phyloP scores from a whole-genome alignment of 192 early-diverging fungal species.

The Backusella luteola region DNA sequence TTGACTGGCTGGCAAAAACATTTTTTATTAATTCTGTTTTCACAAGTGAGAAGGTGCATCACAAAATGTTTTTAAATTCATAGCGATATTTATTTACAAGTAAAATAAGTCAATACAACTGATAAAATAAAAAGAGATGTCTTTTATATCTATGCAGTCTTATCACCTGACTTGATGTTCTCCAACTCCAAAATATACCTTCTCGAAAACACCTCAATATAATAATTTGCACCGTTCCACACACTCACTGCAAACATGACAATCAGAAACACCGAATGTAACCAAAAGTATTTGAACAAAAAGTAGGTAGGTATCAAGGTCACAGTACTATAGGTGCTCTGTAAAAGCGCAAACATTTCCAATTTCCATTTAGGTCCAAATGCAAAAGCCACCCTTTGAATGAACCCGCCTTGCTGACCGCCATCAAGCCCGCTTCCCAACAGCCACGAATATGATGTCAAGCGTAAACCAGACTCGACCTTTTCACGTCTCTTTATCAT shows the following conservation, averaged over 20 bases:
- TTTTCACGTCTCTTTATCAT: conserved; percentile 31
- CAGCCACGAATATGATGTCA: conserved; percentile 64
- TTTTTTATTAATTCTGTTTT: too few species aligned
- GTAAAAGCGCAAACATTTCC: conserved; percentile 59
- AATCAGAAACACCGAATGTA: conserved; percentile 55
- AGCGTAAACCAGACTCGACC: conserved; percentile 39
- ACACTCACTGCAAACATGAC: conserved; percentile 53
- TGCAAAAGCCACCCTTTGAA: conserved; percentile 42
- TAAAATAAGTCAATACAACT: too few species aligned
- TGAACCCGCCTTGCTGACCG: conserved; percentile 29
- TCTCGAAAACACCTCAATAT: conserved; percentile 68
- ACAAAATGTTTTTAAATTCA: too few species aligned
- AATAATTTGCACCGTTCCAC: conserved; percentile 68
- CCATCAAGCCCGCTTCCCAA: conserved; percentile 41
- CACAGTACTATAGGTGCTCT: conserved; percentile 51
- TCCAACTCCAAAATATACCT: conserved; percentile 46
- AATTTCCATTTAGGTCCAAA: conserved; percentile 53
- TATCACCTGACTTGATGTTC: background rate
- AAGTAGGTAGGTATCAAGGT: conserved; percentile 43
- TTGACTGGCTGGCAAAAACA: too few species aligned
- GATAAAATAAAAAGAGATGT: too few species aligned
- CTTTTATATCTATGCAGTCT: too few species aligned
- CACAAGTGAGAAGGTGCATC: too few species aligned
- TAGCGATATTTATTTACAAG: too few species aligned
- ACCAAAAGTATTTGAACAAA: conserved; percentile 50